Base-by-base conservation (phyloP, 345 rosid genomes). In the Lepidium aucheri region DNA sequence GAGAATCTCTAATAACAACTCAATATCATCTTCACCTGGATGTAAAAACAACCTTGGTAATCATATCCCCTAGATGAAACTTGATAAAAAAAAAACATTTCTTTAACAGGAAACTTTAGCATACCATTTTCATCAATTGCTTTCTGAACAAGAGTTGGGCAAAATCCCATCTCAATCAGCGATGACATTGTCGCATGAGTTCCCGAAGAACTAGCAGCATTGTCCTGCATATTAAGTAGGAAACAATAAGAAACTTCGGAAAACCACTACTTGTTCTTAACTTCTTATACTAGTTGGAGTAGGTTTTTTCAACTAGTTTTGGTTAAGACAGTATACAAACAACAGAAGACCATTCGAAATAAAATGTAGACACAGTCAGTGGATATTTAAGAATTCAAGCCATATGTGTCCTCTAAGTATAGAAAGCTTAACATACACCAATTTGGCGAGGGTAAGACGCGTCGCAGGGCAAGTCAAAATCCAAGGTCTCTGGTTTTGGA, bases 111-210 rank as follows among this genome's bases (percentile, higher is more conserved):
- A 32, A 58, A 30, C 7, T 50, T 18, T 6, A 8, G 30, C 17
- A 15, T 84, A 90, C 98, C 98, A 56, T 86, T 86, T 77, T 86
- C 95, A 61, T 83, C 75, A 54, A 94, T 82, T 12, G 73, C 93
- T 81, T 76, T 83, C 74, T 85, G 82, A 6, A 86, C 87, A 69
- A 84, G 88, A 68, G 84, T 75, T 17, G 96, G 75, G 20, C 60
- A 46, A 73, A 81, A 94, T 34, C 99, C 96, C 99, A 94, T 90
- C 76, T 79, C 96, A 54, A 77, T 66, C 18, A 94, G 71, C 60
- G 77, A 79, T 10, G 95, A 84, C 71, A 85, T 83, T 28, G 32
- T 28, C 7, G 79, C 60, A 65, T 74, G 67, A 83, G 83, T 83
- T 70, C 84, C 81, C 22, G 97, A 88, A 68, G 99, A 90, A 69